These are phyloP conservation scores for Moricandia arvensis DNA, from an alignment of 345 rosid genomes.

Conservation along the genomic window DNA sequence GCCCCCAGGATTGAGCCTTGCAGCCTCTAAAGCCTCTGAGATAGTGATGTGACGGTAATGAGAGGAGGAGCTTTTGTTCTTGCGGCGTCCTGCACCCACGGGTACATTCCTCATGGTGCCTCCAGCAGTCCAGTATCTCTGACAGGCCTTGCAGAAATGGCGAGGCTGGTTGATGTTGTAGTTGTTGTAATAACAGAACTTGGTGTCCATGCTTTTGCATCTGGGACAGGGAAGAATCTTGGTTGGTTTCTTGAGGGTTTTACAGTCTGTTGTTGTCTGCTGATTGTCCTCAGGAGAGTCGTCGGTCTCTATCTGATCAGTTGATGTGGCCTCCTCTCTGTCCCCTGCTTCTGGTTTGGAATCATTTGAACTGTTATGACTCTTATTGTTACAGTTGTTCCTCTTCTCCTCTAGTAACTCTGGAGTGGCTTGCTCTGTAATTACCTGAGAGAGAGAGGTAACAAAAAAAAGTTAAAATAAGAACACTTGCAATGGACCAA, in stretches of 20 bases:
- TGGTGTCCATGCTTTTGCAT: constrained; percentile 87
- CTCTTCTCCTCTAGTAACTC: constrained; percentile 9
- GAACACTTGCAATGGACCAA: constrained; percentile 12
- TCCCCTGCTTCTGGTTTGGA: constrained; percentile 39
- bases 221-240: constrained; percentile 89
- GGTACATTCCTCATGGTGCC: constrained; percentile 95
- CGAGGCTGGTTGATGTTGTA: constrained; percentile 92
- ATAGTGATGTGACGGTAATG: constrained; percentile 67
- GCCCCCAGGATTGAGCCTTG: constrained; percentile 45
- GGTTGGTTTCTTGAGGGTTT: constrained; percentile 81
- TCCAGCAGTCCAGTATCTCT: constrained; percentile 93
- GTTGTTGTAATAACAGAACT: constrained; percentile 90
- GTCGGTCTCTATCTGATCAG: constrained; percentile 40
- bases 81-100: constrained; percentile 88
- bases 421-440: constrained; percentile 9
- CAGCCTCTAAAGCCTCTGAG: constrained; percentile 70
- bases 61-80: constrained; percentile 69
- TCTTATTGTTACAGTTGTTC: background rate
- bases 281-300: constrained; percentile 14
- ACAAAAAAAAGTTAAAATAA: background rate
- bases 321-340: constrained; percentile 44
- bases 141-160: constrained; percentile 93
- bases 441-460: constrained; percentile 14
- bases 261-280: constrained; percentile 39
- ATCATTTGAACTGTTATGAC: background rate